phyloP scores from a whole-genome alignment of 768 basidiomycete genomes.

The Mrakia frigida region DNA sequence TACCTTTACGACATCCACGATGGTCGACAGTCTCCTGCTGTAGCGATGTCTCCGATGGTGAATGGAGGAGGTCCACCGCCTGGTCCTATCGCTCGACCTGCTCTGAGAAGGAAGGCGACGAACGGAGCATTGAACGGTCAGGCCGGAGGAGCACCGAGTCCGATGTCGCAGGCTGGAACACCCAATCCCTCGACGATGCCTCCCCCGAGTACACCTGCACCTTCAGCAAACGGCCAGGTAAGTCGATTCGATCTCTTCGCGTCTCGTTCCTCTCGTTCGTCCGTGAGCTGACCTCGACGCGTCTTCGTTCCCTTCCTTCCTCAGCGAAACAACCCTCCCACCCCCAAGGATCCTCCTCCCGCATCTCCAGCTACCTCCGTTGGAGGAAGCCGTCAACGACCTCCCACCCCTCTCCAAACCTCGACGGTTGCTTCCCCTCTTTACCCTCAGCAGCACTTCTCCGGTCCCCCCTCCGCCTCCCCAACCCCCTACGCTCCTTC shows the following conservation, averaged over 20 bases:
- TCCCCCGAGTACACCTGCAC: constrained; percentile 11
- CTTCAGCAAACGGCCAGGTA: constrained; percentile 1
- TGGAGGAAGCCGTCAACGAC: not conserved
- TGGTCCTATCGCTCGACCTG: not conserved
- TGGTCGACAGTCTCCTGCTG: not conserved
- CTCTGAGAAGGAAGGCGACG: not conserved
- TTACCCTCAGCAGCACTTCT: not conserved
- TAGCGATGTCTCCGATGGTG: not conserved
- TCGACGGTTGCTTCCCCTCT: not conserved
- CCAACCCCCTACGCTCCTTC: not conserved
- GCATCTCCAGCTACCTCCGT: not conserved
- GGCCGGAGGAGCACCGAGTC: constrained; percentile 2
- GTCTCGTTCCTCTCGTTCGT: not conserved
- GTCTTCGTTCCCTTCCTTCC: not conserved
- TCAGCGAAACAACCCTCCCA: constrained; percentile 2
- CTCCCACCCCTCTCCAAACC: not conserved
- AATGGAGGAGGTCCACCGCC: not conserved
- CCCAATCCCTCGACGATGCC: constrained; percentile 6
- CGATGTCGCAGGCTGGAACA: constrained; percentile 9
- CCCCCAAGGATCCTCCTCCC: not conserved
- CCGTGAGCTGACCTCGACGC: not conserved
- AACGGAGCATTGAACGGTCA: not conserved
- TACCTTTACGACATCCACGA: constrained; percentile 1
- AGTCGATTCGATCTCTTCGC: not conserved
- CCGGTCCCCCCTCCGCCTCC: not conserved